Percentiles rank a stretch among this genome's conserved stretches.
phyloP scores from a whole-genome alignment of 257 asterid genomes.

The Apocynum venetum region DNA sequence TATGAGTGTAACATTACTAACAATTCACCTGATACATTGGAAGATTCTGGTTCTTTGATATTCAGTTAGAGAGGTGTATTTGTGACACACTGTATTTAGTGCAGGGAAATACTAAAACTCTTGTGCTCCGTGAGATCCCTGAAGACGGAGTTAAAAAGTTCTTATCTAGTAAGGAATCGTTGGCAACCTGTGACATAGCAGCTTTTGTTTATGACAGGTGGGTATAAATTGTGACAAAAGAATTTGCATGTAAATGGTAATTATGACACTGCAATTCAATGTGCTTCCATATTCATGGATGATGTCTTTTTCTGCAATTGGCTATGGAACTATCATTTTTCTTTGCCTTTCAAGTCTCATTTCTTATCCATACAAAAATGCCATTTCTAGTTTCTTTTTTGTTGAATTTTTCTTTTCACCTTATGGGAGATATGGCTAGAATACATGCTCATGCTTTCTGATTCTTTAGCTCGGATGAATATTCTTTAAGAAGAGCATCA shows the following conservation, averaged over 20 bases:
- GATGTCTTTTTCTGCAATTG: conserved; percentile 4
- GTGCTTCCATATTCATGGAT: not conserved
- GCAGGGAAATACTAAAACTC: conserved; percentile 79
- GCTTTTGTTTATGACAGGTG: conserved; percentile 90
- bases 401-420: not conserved
- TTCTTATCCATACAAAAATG: not conserved
- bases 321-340: not conserved
- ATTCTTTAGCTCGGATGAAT: conserved; percentile 63
- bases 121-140: conserved; percentile 84
- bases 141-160: conserved; percentile 69
- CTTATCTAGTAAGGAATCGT: conserved; percentile 59
- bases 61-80: not conserved
- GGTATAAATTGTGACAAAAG: conserved; percentile 11
- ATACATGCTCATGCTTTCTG: conserved; percentile 8
- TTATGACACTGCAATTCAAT: not conserved
- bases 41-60: conserved; percentile 9
- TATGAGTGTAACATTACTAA: not conserved
- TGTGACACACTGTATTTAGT: conserved; percentile 5
- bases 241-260: not conserved
- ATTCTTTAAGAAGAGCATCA: conserved; percentile 66
- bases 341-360: not conserved
- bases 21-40: not conserved
- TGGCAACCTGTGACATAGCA: conserved; percentile 86
- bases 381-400: not conserved
- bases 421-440: not conserved